These are phyloP conservation scores for Cicer bijugum DNA, from an alignment of 306 rosid species.

Conservation along the genomic window DNA sequence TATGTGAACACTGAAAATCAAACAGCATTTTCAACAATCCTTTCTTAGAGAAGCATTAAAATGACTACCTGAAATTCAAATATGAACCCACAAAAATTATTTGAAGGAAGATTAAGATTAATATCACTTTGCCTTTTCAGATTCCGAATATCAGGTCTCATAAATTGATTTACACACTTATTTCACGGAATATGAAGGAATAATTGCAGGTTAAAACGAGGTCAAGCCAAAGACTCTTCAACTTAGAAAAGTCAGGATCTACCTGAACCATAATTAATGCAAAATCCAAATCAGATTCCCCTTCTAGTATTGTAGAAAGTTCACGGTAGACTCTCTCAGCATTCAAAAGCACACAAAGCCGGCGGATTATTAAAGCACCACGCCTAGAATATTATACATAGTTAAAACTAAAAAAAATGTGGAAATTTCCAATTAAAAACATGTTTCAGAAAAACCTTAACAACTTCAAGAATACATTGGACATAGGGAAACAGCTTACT, in stretches of 20 bases:
- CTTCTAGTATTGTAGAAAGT: constrained; percentile 84
- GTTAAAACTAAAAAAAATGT: constrained; percentile 21
- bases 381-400: constrained; percentile 59
- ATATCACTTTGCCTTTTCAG: too few species aligned
- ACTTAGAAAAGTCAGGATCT: constrained; percentile 45
- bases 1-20: constrained; percentile 1
- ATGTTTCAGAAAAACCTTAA: constrained; percentile 29
- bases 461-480: constrained; percentile 24
- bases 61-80: too few species aligned
- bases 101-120: too few species aligned
- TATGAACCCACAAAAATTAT: too few species aligned
- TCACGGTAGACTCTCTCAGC: constrained; percentile 95
- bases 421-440: constrained; percentile 34
- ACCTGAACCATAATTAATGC: constrained; percentile 98
- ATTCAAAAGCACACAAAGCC: constrained; percentile 90
- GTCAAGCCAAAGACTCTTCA: neutral
- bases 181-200: too few species aligned
- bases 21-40: neutral
- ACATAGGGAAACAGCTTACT: constrained; percentile 57
- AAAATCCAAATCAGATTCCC: constrained; percentile 83
- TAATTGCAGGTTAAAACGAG: neutral
- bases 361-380: constrained; percentile 93
- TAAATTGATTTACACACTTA: too few species aligned
- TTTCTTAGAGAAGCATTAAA: neutral
- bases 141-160: too few species aligned